Evolutionary conservation across 306 rosid species (phyloP).

Genomic region (Quercus agrifolia): DNA sequence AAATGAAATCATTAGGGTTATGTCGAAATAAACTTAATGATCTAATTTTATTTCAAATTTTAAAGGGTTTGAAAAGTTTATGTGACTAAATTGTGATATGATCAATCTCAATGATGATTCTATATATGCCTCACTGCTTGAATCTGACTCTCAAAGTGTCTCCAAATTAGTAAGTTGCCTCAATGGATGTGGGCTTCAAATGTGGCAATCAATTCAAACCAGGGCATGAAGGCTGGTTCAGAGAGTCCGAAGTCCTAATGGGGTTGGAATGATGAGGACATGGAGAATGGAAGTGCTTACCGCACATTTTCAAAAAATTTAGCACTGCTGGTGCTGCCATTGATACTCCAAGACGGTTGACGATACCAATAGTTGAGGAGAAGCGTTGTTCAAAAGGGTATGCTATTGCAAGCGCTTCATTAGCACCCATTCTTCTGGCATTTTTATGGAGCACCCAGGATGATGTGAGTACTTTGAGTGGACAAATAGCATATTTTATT

Average conservation of each 20-base stretch:
- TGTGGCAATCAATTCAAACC: constrained; percentile 92
- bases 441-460: constrained; percentile 73
- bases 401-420: constrained; percentile 55
- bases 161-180: constrained; percentile 68
- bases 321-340: constrained; percentile 61
- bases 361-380: constrained; percentile 80
- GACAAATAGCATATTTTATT: constrained; percentile 40
- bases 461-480: constrained; percentile 38
- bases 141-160: constrained; percentile 48
- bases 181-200: constrained; percentile 99
- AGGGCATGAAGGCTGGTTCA: constrained; percentile 32
- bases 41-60: too few species aligned
- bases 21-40: neutral
- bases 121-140: constrained; percentile 63
- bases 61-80: too few species aligned
- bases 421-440: constrained; percentile 80
- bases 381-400: constrained; percentile 75
- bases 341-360: constrained; percentile 72
- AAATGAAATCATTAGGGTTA: too few species aligned
- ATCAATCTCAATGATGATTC: constrained; percentile 24
- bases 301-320: constrained; percentile 44
- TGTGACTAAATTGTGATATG: too few species aligned
- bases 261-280: constrained; percentile 81
- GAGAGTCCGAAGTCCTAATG: constrained; percentile 62
- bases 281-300: constrained; percentile 9